Percentiles rank a stretch among this genome's conserved stretches.
Evolutionary conservation across 129 eudicot species (phyloP).

Genomic region (Apium graveolens): DNA sequence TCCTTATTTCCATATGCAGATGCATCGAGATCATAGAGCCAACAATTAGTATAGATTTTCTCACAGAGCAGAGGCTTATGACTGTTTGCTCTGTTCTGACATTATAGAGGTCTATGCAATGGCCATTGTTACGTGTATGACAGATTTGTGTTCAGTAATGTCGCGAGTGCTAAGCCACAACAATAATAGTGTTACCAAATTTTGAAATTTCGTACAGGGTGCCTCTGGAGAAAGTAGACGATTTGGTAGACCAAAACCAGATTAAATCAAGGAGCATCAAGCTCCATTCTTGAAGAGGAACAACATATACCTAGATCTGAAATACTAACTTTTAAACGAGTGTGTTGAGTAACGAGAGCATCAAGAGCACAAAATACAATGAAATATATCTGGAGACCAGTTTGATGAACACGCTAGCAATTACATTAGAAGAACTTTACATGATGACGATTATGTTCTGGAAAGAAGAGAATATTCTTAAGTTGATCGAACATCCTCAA

Average conservation of each 20-base stretch:
- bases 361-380: not conserved
- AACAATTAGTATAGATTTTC: no score
- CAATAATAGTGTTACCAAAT: no score
- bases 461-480: slow-evolving; percentile 8
- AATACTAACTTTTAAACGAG: not conserved
- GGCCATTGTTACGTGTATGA: no score
- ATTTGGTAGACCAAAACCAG: not conserved
- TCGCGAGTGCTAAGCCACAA: no score
- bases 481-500: slow-evolving; percentile 58
- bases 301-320: not conserved
- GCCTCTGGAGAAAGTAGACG: not conserved
- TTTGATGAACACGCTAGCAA: not conserved
- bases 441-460: not conserved
- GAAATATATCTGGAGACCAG: not conserved
- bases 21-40: slow-evolving; percentile 54
- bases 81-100: no score
- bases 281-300: not conserved
- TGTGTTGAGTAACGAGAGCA: not conserved
- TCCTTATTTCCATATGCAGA: slow-evolving; percentile 48
- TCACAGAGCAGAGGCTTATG: no score
- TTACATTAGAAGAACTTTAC: slow-evolving; percentile 5
- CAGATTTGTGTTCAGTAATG: no score
- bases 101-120: no score
- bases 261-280: not conserved
- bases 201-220: no score